A percentile compares a stretch with the other conserved stretches of the same genome.
phyloP scores from a whole-genome alignment of 306 rosid genomes.

The Datisca glomerata region DNA sequence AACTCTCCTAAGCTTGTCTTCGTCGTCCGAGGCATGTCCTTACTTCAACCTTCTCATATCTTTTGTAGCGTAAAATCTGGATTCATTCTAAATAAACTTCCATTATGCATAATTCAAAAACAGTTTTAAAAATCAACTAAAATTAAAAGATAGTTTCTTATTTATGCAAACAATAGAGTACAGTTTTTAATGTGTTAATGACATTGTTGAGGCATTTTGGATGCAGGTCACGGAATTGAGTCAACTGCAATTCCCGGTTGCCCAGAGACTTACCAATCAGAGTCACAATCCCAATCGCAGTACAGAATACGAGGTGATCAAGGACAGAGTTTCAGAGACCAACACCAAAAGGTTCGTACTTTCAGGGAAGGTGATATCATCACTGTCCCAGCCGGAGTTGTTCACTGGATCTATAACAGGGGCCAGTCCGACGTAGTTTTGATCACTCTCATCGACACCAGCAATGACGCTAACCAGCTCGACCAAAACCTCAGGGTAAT shows the following conservation, averaged over 20 bases:
- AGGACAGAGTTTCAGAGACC: constrained; percentile 8
- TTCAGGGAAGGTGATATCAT: constrained; percentile 16
- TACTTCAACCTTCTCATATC: too few relatives aligned
- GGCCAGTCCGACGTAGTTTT: constrained; percentile 15
- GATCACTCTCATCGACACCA: constrained; percentile 7
- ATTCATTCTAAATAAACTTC: too few relatives aligned
- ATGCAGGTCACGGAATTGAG: constrained; percentile 15
- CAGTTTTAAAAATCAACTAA: too few relatives aligned
- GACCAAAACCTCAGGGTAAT: constrained; percentile 18
- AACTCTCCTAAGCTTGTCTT: constrained; percentile 16
- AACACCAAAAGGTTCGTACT: constrained; percentile 18
- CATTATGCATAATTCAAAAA: too few relatives aligned
- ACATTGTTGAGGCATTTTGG: too few relatives aligned
- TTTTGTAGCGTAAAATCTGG: too few relatives aligned
- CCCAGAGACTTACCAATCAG: constrained; percentile 15
- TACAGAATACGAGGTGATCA: not conserved
- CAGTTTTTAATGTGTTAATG: too few relatives aligned
- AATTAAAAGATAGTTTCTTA: too few relatives aligned
- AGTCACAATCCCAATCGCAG: not conserved
- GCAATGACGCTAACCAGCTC: constrained; percentile 23
- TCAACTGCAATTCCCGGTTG: constrained; percentile 18
- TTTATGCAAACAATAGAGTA: too few relatives aligned
- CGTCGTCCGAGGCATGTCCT: constrained; percentile 16
- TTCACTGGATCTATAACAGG: constrained; percentile 21
- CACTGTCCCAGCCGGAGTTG: constrained; percentile 16